These are phyloP conservation scores for Talaromyces thailandensis DNA, from an alignment of 495 filamentous ascomycete species.

Conservation along the genomic window DNA sequence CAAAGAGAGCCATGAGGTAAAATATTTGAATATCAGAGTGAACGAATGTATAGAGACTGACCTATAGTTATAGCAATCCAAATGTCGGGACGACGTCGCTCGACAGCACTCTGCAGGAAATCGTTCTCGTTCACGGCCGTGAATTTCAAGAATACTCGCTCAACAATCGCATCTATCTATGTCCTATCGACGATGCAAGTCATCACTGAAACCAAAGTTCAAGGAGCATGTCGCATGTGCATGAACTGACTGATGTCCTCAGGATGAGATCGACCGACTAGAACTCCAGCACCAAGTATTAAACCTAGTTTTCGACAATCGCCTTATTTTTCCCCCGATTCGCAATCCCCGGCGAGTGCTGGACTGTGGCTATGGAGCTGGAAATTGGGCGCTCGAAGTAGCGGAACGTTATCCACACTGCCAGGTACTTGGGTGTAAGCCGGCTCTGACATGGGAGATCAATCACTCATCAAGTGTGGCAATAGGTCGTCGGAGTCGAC, in stretches of 20 bases:
- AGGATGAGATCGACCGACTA: conserved; percentile 79
- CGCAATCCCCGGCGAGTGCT: conserved; percentile 54
- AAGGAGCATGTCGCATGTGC: background rate
- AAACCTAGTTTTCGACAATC: conserved; percentile 61
- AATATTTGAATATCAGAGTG: background rate
- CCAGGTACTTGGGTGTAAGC: conserved; percentile 44
- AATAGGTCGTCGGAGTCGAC: conserved; percentile 72
- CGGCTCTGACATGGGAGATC: background rate
- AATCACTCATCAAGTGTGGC: background rate
- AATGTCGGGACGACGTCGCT: conserved; percentile 44
- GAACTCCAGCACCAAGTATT: conserved; percentile 63
- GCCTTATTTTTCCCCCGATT: conserved; percentile 74
- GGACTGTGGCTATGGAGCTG: conserved; percentile 70
- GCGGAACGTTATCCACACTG: conserved; percentile 62
- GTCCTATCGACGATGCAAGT: conserved; percentile 77
- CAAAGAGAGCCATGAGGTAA: background rate
- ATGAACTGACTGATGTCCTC: conserved; percentile 9
- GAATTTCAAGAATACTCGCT: conserved; percentile 68
- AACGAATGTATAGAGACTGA: background rate
- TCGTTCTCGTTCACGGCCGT: conserved; percentile 56
- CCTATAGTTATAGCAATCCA: conserved; percentile 25
- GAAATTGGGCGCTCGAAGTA: conserved; percentile 49
- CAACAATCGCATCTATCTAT: conserved; percentile 63
- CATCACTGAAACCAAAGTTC: background rate
- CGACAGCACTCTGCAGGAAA: conserved; percentile 52